Evolutionary conservation across 805 yeast genomes (phyloP), one percentile per base, ranked within the genome.

Genomic region (Candida sonorensis): DNA sequence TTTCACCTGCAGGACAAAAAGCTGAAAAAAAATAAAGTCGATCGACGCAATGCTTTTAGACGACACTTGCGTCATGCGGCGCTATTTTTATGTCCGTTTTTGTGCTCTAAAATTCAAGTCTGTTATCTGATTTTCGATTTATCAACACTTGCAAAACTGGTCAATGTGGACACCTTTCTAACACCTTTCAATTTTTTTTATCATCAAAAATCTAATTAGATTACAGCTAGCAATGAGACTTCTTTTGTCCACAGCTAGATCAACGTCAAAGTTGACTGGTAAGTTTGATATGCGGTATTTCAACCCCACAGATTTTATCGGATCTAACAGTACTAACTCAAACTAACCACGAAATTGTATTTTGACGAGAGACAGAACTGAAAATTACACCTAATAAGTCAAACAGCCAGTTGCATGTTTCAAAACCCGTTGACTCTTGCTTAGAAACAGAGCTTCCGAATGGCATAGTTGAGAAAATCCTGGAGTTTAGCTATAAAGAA

Each of bases 221-320:
- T 21, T 18, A 6, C 6, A 18, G 9, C 6, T 9, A 18, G 20
- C 20, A 18, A 18, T 18, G 6, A 18, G 20, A 18, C 9, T 18
- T 18, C 6, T 18, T 18, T 7, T 18, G 20, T 46, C 50, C 13
- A 44, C 48, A 2, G 45, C 46, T 5, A 36, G 48, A 21, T 31
- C 36, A 15, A 44, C 39, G n/a, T 29, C 31, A n/a, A 42, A 44
- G 17, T 36, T 46, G 21, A 34, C 47, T 3, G 48, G 50, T 46
- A 42, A 21, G 50, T 25, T 6, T 7, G 20, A 18, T 6, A 9
- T 7, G 6, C 20, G 9, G 20, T 18, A 18, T 18, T 18, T 6
- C 26, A 17, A 18, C 21, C 23, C 30, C 28, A 18, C 31, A 22
- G 37, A 25, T 34, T 36, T 40, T 33, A 34, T 39, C 43, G 41